Conservation (phyloP, 2,329 filamentous ascomycete genomes). For the Aspergillus carbonarius region DNA sequence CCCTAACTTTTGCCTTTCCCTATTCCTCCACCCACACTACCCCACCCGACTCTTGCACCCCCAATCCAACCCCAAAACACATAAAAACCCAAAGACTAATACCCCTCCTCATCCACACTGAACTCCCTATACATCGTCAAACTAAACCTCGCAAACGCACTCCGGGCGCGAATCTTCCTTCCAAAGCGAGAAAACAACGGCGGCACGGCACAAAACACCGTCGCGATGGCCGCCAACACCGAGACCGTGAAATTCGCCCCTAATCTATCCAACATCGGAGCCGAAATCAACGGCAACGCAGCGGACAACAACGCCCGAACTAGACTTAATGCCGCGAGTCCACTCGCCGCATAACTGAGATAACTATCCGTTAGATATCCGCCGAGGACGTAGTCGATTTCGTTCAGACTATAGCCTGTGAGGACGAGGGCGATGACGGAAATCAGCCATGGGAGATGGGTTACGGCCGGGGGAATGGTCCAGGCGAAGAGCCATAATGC, state of each 20-base stretch:
- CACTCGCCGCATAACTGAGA: conserved; percentile 44
- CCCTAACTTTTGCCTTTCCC: too few species aligned
- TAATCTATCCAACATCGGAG: conserved; percentile 38
- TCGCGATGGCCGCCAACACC: conserved; percentile 42
- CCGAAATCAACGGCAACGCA: conserved; percentile 40
- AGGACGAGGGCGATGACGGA: conserved; percentile 41
- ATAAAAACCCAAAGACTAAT: conserved; percentile 4
- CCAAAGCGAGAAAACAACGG: conserved; percentile 36
- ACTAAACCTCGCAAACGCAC: conserved; percentile 36
- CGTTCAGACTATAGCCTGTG: conserved; percentile 49
- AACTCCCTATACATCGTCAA: conserved; percentile 27
- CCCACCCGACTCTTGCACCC: too few species aligned
- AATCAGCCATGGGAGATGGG: conserved; percentile 38
- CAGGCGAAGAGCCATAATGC: conserved; percentile 50
- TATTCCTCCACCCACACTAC: too few species aligned
- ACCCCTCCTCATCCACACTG: conserved; percentile 27
- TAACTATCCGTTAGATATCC: conserved; percentile 49
- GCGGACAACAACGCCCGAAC: conserved; percentile 40
- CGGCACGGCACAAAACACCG: conserved; percentile 37
- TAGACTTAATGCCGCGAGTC: conserved; percentile 42
- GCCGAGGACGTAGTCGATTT: conserved; percentile 42
- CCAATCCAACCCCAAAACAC: too few species aligned
- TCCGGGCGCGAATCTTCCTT: conserved; percentile 31
- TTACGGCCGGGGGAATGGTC: conserved; percentile 45
- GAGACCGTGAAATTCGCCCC: conserved; percentile 39